Conservation (phyloP, 306 rosid species). For the Alnus glutinosa region DNA sequence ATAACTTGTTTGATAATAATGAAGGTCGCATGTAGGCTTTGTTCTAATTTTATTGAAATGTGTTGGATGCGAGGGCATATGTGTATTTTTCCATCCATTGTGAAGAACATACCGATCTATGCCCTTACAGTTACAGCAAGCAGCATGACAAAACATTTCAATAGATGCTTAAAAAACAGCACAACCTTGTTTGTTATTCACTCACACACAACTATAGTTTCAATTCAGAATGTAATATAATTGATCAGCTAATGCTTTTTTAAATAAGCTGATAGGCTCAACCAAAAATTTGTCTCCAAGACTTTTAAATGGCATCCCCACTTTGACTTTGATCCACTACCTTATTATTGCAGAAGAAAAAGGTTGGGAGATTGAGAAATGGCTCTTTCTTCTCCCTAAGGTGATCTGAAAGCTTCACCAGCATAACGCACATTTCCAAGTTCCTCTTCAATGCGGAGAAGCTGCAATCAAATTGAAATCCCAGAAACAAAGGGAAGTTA, state of each 20-base stretch:
- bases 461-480: slow-evolving; percentile 55
- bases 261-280: slow-evolving; percentile 12
- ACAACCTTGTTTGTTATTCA: slow-evolving; percentile 17
- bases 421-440: slow-evolving; percentile 90
- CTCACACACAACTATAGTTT: slow-evolving; percentile 5
- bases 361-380: not conserved
- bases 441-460: slow-evolving; percentile 97
- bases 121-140: too few species aligned
- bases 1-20: too few species aligned
- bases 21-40: too few species aligned
- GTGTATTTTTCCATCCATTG: too few species aligned
- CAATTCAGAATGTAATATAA: not conserved
- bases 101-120: too few species aligned
- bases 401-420: slow-evolving; percentile 91
- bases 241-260: not conserved
- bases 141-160: not conserved
- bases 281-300: slow-evolving; percentile 3
- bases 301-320: not conserved
- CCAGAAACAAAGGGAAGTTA: slow-evolving; percentile 6
- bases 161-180: not conserved
- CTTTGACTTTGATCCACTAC: not conserved
- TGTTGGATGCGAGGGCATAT: too few species aligned
- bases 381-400: slow-evolving; percentile 31
- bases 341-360: not conserved
- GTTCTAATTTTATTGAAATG: too few species aligned